Evolutionary conservation across 1,284 basidiomycete genomes (phyloP), one percentile per base, ranked within the genome.

Genomic region (Rhodotorula sp.): DNA sequence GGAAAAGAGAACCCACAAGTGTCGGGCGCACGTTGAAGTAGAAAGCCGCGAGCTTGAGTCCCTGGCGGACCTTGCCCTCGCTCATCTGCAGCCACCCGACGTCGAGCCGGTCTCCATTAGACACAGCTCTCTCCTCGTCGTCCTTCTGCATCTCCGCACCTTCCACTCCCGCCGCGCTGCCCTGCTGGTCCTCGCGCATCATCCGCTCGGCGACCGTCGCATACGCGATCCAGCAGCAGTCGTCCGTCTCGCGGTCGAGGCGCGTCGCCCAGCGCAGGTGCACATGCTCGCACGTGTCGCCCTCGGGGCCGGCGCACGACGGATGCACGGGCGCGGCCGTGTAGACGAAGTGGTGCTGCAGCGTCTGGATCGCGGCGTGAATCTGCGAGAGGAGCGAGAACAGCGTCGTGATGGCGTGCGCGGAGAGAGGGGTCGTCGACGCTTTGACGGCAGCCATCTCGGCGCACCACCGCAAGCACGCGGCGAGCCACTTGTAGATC

Each of bases 241-340:
- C 61, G 52, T 71, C 69, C 49, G 52, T 61, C 50, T 71, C 69
- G 19, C 69, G 61, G n/a, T 66, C 65, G 25, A 71, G 55, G 16
- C 69, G 49, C 4, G 69, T 64, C 4, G 23, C 7, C 54, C 56
- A 71, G 19, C 69, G 54, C 9, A 71, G 48, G 42, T 71, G 69
- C 7, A 71, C 44, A 19, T 41, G 27, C 34, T 67, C 46, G 56
- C 65, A 67, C 14, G 59, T 61, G 52, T 71, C 69, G 25, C 61
- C 61, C 13, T 61, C 45, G 25, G 64, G 59, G 8, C 61, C 56
- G 42, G 67, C 55, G 48, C 64, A 56, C 7, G 44, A 17, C 8
- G 53, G n/a, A 41, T 67, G 66, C 4, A 54, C 7, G 9, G 56
- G 23, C 7, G 57, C 46, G 56, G 54, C 45, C 21, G 27, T 21